Base-by-base conservation (phyloP, 192 early-diverging fungal species). In the Coemansia sp. region DNA sequence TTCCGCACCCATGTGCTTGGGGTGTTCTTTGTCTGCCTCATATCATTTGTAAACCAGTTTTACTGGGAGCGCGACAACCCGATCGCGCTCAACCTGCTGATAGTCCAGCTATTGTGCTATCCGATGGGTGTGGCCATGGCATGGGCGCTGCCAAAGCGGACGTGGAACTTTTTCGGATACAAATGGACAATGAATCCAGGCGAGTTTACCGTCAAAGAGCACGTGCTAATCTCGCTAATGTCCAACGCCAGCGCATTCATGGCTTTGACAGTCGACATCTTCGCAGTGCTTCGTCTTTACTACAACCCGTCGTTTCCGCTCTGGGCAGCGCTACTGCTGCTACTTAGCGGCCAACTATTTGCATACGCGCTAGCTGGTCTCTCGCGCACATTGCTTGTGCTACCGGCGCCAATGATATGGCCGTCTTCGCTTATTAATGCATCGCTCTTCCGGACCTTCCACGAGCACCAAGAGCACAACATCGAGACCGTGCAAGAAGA, bases 401-500 rank as follows among this genome's bases (percentile, higher is more conserved):
- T 83, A 17, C 91, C 92, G 22, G 72, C 87, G 4, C 71, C 84
- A 5, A 93, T 95, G 91, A 80, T 91, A 23, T 98, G 93, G 93
- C 94, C 94, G 3, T 62, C 81, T 7, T 86, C 82, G 17, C 79
- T 97, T 27, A 79, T 88, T 23, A 85, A 85, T 32, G 84, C 87
- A 8, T 84, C 88, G 2, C 72, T 93, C 4, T 90, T 91, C 69
- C 77, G 83, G 5, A 85, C 90, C 7, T 80, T 95, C 35, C 90
- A 95, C 64, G 82, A 86, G 41, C 25, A 53, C 45, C 62, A 78
- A 19, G 31, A 65, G 63, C 25, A 36, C 8, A 32, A 10, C 10
- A 25, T 9, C 27, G 48, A 30, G 3, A 4, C 34, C n/a, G 29
- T 10, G 9, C n/a, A 8, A 15, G 26, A 46, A 14, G 4, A 22